Base-by-base conservation (phyloP, 2,329 filamentous ascomycete species). In the Aaosphaeria arxii region DNA sequence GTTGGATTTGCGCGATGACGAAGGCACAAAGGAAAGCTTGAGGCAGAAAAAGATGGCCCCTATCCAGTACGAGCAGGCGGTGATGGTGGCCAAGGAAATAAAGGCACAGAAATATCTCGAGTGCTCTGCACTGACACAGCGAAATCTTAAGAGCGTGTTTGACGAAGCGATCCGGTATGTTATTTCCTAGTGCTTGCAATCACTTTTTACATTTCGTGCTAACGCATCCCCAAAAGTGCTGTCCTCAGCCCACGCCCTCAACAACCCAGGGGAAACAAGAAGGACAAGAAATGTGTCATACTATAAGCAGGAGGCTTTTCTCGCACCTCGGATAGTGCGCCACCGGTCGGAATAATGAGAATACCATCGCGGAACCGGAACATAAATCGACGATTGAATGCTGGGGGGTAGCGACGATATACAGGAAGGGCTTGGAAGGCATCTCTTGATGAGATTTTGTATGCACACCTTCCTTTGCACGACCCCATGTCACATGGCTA, bases 71-170 rank as follows among this genome's bases (percentile, higher is more conserved):
- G 90, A 96, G 71, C 89, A 95, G 73, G 94, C 91, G 36, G 80
- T 96, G 54, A 77, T 86, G 56, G 88, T 92, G 55, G 90, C 91
- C 54, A 95, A 95, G 77, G 91, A 96, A 64, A 96, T 99, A 74
- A 87, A 85, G 69, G 92, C 94, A 41, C 89, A 94, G 76, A 97
- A 96, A 77, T 99, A 99, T 75, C 82, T 97, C 39, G 94, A 99
- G 76, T 99, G 94, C 77, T 97, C 94, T 45, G 94, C 94, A 42
- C 78, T 99, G 59, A 99, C 94, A 35, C 94, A 97, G 78, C 82
- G 92, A 66, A 96, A 96, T 73, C 75, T 99, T 62, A 99, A 99
- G 85, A 95, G 90, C 64, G 94, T 99, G 43, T 99, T 99, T 69
- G 94, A 99, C 68, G 92, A 96, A 75, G 94, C 94, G 32, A 99